Base-by-base conservation (phyloP, 164 flowering plant genomes). In the Malania oleifera region DNA sequence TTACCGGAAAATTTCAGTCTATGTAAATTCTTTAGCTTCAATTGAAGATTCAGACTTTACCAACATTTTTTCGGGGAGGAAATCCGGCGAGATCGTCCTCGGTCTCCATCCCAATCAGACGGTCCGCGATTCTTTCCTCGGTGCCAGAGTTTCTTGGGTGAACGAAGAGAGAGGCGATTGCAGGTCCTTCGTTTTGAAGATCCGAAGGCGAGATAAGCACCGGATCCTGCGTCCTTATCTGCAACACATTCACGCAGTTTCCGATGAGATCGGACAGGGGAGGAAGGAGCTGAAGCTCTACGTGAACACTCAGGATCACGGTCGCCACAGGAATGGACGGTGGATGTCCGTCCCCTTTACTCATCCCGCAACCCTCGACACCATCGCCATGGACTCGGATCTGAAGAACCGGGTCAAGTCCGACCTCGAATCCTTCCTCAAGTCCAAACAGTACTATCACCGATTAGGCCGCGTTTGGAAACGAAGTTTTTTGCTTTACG, bases 381-480 rank as follows among this genome's bases (percentile, higher is more conserved):
- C 88, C 10, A 56, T 87, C 6, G 86, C 77, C 24, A 79, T 91
- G 80, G 96, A 91, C 24, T 15, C 65, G 18, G 93, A 84, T 19
- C 56, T 88, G 45, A 91, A 87, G 65, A 72, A 56, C 68, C 82
- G 71, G 73, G 77, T 91, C 14, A 80, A 73, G 50, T 63, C 89
- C 26, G 98, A 88, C 62, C 81, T 88, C 10, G 98, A 88, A 34
- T 37, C 63, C 43, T 88, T 87, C 62, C 25, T 82, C 27, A 91
- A 91, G 50, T 76, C 91, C 17, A 83, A 78, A 37, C 85, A 83
- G 60, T 86, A 86, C 53, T 91, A 82, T 23, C 85, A 91, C 55
- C 71, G 80, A 1, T 56, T 88, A 17, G 98, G 98, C 19, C 87
- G 91, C 3, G 89, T 80, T 29, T 91, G 98, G 96, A 84, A 77